Percentiles rank a stretch among this genome's conserved stretches.
Conservation (phyloP, 2,329 filamentous ascomycete species). For the Xylariaceae sp. region DNA sequence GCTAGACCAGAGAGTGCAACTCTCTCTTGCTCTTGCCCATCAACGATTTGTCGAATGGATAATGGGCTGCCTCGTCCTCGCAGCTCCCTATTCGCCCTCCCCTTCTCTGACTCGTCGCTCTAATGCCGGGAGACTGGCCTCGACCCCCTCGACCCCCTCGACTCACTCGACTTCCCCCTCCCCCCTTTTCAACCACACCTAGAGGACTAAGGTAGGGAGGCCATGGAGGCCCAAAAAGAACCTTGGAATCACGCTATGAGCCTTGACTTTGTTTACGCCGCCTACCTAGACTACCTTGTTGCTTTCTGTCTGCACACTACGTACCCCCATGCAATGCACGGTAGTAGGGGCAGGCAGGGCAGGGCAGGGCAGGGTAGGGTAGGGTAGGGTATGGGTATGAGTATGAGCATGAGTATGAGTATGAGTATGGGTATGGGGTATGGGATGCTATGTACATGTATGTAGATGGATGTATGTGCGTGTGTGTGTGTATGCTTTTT, state of each 20-base stretch:
- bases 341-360: background rate
- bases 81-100: background rate
- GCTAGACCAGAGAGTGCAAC: constrained; percentile 21
- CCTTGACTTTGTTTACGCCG: background rate
- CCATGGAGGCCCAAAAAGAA: constrained; percentile 11
- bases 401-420: too few relatives aligned
- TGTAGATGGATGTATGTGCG: constrained; percentile 5
- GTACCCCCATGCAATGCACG: constrained; percentile 1
- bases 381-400: too few relatives aligned
- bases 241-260: background rate
- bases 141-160: constrained; percentile 1
- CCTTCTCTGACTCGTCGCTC: constrained; percentile 9
- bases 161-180: too few relatives aligned
- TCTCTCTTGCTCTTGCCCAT: constrained; percentile 7
- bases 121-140: constrained; percentile 18
- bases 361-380: too few relatives aligned
- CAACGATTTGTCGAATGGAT: constrained; percentile 9
- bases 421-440: too few relatives aligned
- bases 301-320: background rate
- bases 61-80: background rate
- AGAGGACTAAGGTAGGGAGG: background rate
- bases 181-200: constrained; percentile 1
- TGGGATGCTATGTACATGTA: constrained; percentile 11
- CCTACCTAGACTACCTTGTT: constrained; percentile 3
- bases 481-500: constrained; percentile 14